Evolutionary conservation across 768 basidiomycete genomes (phyloP), one percentile per base, ranked within the genome.

Genomic region (Pleurotus eryngii): DNA sequence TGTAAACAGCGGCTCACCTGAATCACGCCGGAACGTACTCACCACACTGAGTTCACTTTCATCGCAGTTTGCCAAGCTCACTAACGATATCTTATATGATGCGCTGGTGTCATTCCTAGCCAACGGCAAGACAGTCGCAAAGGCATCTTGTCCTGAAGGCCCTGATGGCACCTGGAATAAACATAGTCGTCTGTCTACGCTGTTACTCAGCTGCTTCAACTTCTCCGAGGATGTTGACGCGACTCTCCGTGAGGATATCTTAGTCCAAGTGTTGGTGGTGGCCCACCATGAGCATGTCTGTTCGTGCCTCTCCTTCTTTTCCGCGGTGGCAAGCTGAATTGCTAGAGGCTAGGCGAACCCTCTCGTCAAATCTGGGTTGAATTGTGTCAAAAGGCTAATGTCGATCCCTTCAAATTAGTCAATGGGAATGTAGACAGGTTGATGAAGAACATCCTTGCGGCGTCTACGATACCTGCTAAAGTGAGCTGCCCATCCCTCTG

Each of bases 311-410:
- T 24, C 47, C 27, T 46, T 57, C 6, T 38, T 45, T 4, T 38
- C 15, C 57, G 26, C 14, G 30, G 27, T 30, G 4, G 37, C 14
- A 15, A 12, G 38, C 11, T 2, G 57, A 56, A 45, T 40, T 8
- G 15, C 15, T 46, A 30, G 26, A 47, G 46, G 43, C 14, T 56
- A 82, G 82, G 76, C 60, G 78, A 74, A 18, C 69, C 74, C 14
- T 77, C 80, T 7, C 79, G 83, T 15, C 85, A 83, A 61, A 79
- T 79, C 1, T 97, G 94, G 94, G 89, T 95, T 58, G 90, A 92
- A 56, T 61, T 91, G 4, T 90, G 89, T 56, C 91, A 90, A 62
- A 81, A 79, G 57, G 85, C 88, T 0, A 67, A 74, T 1, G 65
- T 80, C 3, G 91, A 96, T 65, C 94, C 94, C 1, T 74, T 76